Base-by-base conservation (phyloP, 179 eudicot species). In the Beta lomatogona region DNA sequence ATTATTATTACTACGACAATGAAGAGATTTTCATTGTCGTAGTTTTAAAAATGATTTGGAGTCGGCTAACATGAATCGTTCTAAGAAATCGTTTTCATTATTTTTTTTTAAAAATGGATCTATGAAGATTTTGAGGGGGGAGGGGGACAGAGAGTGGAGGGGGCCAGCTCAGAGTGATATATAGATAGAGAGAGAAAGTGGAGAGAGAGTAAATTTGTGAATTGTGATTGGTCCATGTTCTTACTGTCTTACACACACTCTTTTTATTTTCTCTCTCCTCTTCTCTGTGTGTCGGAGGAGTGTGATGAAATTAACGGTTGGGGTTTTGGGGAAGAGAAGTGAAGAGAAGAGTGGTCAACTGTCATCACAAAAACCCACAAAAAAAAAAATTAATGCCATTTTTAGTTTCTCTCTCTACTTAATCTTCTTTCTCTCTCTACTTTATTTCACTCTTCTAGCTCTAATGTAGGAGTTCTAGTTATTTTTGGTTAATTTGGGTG, bases 181-280 rank as follows among this genome's bases (percentile, higher is more conserved):
- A 18, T 6, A 14, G 9, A 11, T 14, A 19, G 71, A 79, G 76
- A 58, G 81, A 59, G 82, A 58, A 46, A 10, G 79, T 7, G 79
- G 77, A 55, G 82, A 80, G 80, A 86, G 66, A 84, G 79, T 65
- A 80, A 58, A 74, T 25, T 25, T 25, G 28, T 25, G 2, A 18
- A 48, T 71, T 81, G 71, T 82, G 68, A 81, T 90, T 88, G 90
- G 91, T 82, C 85, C 90, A 83, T 71, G 75, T 63, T 83, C 85
- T 80, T 78, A 78, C 69, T 63, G 10, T 55, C 59, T 55, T 12
- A 9, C 59, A 66, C 1, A 66, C 70, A 66, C 18, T 9, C 22
- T 70, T 28, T 45, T 10, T 65, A 75, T 36, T 77, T 57, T 75
- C 71, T 46, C 81, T 71, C 81, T 14, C 41, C 41, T 36, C 41